Percentiles rank a stretch among this genome's conserved stretches.
Conservation (phyloP, 495 filamentous ascomycete species). For the Aspergillus mulundensis region DNA sequence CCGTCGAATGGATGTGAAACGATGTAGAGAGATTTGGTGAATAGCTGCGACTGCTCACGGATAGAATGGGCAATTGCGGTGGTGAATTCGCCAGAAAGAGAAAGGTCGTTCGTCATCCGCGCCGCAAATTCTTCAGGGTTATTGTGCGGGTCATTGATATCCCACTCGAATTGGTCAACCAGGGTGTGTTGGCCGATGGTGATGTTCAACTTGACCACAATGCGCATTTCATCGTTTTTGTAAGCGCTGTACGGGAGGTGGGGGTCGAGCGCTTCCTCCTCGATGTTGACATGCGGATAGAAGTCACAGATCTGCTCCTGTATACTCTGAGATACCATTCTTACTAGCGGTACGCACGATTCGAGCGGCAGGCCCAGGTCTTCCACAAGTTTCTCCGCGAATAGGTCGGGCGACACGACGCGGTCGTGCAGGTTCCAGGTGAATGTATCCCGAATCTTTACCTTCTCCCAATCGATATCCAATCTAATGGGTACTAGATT, state of each 20-base stretch:
- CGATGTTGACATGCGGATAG: slow-evolving; percentile 82
- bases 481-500: slow-evolving; percentile 86
- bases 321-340: slow-evolving; percentile 75
- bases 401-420: slow-evolving; percentile 69
- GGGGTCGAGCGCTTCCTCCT: slow-evolving; percentile 87
- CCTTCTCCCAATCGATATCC: slow-evolving; percentile 93
- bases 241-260: slow-evolving; percentile 88
- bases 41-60: slow-evolving; percentile 89
- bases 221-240: slow-evolving; percentile 98
- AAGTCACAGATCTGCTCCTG: slow-evolving; percentile 89
- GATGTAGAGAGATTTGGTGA: slow-evolving; percentile 89
- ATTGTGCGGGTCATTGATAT: slow-evolving; percentile 91
- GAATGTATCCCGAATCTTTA: slow-evolving; percentile 95
- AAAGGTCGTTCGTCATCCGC: slow-evolving; percentile 85
- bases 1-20: slow-evolving; percentile 93
- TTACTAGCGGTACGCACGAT: slow-evolving; percentile 57
- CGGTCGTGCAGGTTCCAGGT: slow-evolving; percentile 97
- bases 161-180: slow-evolving; percentile 98
- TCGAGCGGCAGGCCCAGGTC: slow-evolving; percentile 78
- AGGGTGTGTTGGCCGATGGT: slow-evolving; percentile 94
- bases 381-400: slow-evolving; percentile 85
- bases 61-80: slow-evolving; percentile 97
- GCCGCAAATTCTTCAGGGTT: slow-evolving; percentile 90
- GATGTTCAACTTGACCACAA: slow-evolving; percentile 92
- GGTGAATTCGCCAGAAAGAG: slow-evolving; percentile 90